Evolutionary conservation across 2,329 filamentous ascomycete species (phyloP).

Genomic region (Aureobasidium sp.): DNA sequence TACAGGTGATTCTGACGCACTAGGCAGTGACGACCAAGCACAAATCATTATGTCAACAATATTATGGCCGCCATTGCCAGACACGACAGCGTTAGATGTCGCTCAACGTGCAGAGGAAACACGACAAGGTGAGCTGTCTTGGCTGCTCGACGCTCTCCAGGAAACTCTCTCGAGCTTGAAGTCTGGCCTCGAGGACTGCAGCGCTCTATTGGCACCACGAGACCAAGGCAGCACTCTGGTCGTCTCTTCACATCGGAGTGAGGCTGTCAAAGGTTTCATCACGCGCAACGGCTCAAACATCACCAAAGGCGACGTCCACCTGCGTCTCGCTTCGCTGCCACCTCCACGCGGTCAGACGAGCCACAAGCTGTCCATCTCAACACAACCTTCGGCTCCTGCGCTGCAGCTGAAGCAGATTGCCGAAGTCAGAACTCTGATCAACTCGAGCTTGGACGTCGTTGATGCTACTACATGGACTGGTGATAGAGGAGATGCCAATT

Average conservation of each 20-base stretch:
- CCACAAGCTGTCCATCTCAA: slow-evolving; percentile 59
- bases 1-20: too few species aligned
- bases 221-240: slow-evolving; percentile 92
- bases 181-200: slow-evolving; percentile 87
- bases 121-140: slow-evolving; percentile 60
- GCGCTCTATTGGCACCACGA: slow-evolving; percentile 83
- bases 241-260: slow-evolving; percentile 86
- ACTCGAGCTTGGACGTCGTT: slow-evolving; percentile 84
- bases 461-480: slow-evolving; percentile 79
- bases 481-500: slow-evolving; percentile 64
- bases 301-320: slow-evolving; percentile 85
- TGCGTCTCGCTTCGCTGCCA: slow-evolving; percentile 77
- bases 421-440: slow-evolving; percentile 79
- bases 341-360: slow-evolving; percentile 56
- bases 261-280: slow-evolving; percentile 53
- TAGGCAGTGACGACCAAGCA: not conserved
- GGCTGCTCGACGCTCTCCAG: slow-evolving; percentile 68
- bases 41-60: slow-evolving; percentile 61
- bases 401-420: slow-evolving; percentile 75
- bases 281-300: slow-evolving; percentile 92
- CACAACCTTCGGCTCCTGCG: slow-evolving; percentile 59
- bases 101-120: not conserved
- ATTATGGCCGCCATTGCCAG: slow-evolving; percentile 64
- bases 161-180: slow-evolving; percentile 68
- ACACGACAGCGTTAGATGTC: not conserved